Evolutionary conservation across 2,329 filamentous ascomycete species (phyloP).

Genomic region (Canariomyces notabilis): DNA sequence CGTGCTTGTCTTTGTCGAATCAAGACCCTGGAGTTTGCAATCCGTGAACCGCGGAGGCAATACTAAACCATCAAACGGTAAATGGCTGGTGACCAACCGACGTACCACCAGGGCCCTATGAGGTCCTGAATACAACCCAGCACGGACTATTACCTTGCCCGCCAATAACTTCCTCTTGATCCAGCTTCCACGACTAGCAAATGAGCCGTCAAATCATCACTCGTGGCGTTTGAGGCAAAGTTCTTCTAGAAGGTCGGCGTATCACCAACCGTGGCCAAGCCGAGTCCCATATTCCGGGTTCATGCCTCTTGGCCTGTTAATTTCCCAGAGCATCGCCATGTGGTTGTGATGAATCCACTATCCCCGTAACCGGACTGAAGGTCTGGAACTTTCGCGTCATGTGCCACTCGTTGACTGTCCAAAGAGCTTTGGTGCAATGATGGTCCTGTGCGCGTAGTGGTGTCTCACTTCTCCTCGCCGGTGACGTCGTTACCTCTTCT

Average conservation of each 20-base stretch:
- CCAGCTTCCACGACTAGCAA: neutral
- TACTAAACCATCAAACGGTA: neutral
- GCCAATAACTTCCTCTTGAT: neutral
- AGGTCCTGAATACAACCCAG: slow-evolving; percentile 8
- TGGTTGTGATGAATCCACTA: neutral
- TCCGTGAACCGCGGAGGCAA: neutral
- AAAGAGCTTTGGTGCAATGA: no score
- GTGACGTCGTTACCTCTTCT: no score
- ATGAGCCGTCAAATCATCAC: neutral
- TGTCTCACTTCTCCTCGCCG: no score
- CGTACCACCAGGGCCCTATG: neutral
- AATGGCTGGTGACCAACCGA: slow-evolving; percentile 1
- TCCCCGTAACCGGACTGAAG: neutral
- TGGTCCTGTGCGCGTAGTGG: no score
- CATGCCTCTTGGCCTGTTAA: slow-evolving; percentile 19
- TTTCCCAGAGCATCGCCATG: slow-evolving; percentile 14
- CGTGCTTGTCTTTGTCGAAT: neutral
- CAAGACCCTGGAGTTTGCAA: neutral
- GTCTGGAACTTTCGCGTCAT: neutral
- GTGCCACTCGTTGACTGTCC: no score
- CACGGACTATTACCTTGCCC: slow-evolving; percentile 4
- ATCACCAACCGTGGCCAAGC: neutral
- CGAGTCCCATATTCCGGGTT: slow-evolving; percentile 24
- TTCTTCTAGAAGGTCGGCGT: slow-evolving; percentile 14
- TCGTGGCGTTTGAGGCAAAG: slow-evolving; percentile 1